Conservation (phyloP, 1,284 basidiomycete genomes). For the Cronartium ribicola region DNA sequence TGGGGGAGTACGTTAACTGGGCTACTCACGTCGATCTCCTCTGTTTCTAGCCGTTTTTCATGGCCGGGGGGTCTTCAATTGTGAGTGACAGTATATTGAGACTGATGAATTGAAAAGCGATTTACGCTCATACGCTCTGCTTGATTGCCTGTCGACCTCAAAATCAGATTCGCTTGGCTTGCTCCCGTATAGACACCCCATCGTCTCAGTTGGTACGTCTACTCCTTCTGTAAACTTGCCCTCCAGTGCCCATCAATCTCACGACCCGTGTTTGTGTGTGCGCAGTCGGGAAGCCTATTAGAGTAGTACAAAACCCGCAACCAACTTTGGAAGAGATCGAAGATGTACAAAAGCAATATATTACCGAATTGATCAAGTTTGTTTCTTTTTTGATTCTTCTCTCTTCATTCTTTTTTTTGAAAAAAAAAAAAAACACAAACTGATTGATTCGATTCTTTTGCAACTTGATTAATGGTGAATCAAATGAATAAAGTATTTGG, state of each 20-base stretch:
- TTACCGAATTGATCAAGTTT: slow-evolving; percentile 81
- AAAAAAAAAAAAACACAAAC: no score
- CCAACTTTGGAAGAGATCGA: slow-evolving; percentile 76
- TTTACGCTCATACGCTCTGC: background rate
- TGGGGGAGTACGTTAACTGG: slow-evolving; percentile 54
- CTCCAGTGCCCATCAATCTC: background rate
- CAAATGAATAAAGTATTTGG: slow-evolving; percentile 68
- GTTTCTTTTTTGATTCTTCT: background rate
- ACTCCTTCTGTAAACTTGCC: slow-evolving; percentile 43
- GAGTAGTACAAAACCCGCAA: slow-evolving; percentile 69
- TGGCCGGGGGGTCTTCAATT: slow-evolving; percentile 41
- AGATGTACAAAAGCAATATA: slow-evolving; percentile 77
- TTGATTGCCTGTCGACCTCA: background rate
- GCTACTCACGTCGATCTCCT: background rate
- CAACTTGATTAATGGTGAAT: slow-evolving; percentile 1
- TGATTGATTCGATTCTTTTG: background rate
- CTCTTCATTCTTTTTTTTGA: background rate
- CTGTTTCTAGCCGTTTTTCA: slow-evolving; percentile 35
- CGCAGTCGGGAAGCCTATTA: slow-evolving; percentile 73
- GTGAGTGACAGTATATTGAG: slow-evolving; percentile 9
- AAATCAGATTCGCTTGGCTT: slow-evolving; percentile 57
- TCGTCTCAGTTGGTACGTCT: slow-evolving; percentile 71
- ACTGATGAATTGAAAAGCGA: background rate
- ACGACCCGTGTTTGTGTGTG: slow-evolving; percentile 34
- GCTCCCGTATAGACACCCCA: slow-evolving; percentile 88